Evolutionary conservation across 352 stramenopile species (phyloP), one percentile per base, ranked within the genome.

Genomic region (Elongisporangium undulatum): DNA sequence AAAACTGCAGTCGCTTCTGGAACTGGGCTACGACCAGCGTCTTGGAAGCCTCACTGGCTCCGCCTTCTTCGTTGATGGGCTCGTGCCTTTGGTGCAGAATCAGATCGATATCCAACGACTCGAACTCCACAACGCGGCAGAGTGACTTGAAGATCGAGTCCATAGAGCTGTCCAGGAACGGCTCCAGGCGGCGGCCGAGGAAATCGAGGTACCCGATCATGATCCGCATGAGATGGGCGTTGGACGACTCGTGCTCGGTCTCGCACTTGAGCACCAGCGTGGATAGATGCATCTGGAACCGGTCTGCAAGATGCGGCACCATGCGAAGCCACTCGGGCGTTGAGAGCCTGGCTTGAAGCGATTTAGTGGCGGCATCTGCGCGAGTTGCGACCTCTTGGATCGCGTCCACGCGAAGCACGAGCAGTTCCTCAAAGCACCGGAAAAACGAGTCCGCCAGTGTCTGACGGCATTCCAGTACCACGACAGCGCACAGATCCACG

Each of bases 361-460:
- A 4, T 1, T 16, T 17, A 24, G 77, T 68, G 45, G 71, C 64
- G 8, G 55, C 16, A 19, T 55, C 48, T 3, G 63, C 58, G 17
- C 53, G 56, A 24, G 20, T 20, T 15, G 65, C 56, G 13, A 75
- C 69, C 13, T 74, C 51, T 2, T 59, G 51, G 29, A 91, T 91
- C 6, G 62, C 48, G 34, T 96, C 82, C 10, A 73, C 71, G 24
- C 69, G 67, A 34, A 92, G 63, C 20, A 91, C 78, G 51, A 96
- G 68, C 26, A 94, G 72, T 55, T 92, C 81, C 58, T 96, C 87
- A 24, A 83, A 92, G 49, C 77, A 90, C 13, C 71, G 75, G 60
- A 96, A 85, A 34, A 93, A 94, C 6, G 73, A 87, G 3, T 69
- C 55, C 3, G 61, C 58, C 13, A 96, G 78, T 0, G 68, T 71